Percentiles rank a stretch among this genome's conserved stretches.
These are phyloP conservation scores for Calonectria pauciramosa DNA, from an alignment of 2,329 filamentous ascomycete species.

Conservation along the genomic window DNA sequence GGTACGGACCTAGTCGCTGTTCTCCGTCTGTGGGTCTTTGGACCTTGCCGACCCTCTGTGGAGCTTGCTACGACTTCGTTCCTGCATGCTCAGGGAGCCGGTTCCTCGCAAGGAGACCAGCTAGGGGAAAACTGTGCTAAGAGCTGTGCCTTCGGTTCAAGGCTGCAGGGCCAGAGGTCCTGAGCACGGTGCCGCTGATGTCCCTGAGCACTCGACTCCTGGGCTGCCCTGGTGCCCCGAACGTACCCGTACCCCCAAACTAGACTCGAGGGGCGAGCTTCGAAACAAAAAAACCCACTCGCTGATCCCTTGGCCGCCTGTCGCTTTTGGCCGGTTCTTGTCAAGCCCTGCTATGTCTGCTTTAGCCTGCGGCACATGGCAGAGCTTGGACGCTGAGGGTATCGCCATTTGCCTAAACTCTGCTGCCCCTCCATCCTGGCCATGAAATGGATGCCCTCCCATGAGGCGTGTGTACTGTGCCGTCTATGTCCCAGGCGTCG, in stretches of 20 bases:
- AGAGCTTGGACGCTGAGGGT: constrained; percentile 20
- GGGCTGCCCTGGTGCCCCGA: constrained; percentile 18
- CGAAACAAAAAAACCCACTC: constrained; percentile 37
- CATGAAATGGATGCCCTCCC: neutral
- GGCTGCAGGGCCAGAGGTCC: constrained; percentile 29
- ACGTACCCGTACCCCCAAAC: constrained; percentile 20
- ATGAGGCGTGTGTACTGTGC: neutral
- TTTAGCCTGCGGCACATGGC: constrained; percentile 28
- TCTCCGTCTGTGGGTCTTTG: constrained; percentile 31
- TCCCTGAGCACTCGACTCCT: constrained; percentile 29
- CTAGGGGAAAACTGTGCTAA: constrained; percentile 32
- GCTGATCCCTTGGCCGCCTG: constrained; percentile 34
- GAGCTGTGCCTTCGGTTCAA: constrained; percentile 31
- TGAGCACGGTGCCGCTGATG: constrained; percentile 34
- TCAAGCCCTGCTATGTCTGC: constrained; percentile 26
- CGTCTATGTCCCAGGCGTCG: neutral
- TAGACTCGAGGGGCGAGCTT: constrained; percentile 28
- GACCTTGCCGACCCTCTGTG: constrained; percentile 34
- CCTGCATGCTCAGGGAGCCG: constrained; percentile 46
- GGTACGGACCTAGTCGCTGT: constrained; percentile 26
- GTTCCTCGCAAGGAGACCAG: constrained; percentile 32
- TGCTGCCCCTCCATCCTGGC: constrained; percentile 16
- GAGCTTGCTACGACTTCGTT: constrained; percentile 43
- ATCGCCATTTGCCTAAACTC: constrained; percentile 24
- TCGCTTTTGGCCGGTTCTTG: constrained; percentile 28